Conservation (phyloP, 192 early-diverging fungal genomes). For the Allomyces arbusculus region DNA sequence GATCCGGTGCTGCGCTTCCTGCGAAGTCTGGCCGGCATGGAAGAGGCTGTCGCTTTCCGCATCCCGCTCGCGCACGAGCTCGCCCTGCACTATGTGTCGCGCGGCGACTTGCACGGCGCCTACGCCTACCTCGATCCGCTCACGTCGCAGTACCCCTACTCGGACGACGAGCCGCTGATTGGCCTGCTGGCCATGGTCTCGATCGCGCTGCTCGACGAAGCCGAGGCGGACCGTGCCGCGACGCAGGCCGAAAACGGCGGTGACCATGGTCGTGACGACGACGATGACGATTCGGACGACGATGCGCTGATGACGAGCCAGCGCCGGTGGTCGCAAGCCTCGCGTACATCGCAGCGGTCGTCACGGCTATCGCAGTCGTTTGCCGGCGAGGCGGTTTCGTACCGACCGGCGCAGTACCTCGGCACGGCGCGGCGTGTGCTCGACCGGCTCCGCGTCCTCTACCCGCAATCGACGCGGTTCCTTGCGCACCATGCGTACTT, state of each 20-base stretch:
- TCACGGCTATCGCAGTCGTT: background rate
- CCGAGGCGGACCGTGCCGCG: background rate
- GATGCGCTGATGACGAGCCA: background rate
- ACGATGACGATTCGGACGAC: background rate
- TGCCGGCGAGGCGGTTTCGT: background rate
- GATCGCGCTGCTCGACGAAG: background rate
- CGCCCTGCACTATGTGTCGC: no score
- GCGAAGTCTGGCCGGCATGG: no score
- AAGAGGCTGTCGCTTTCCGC: no score
- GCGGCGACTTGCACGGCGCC: no score
- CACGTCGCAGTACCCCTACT: no score
- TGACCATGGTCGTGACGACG: background rate
- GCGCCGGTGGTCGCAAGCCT: background rate
- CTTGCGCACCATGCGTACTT: background rate
- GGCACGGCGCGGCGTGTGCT: background rate
- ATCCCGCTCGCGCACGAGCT: no score
- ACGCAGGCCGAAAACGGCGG: background rate
- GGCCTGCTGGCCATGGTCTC: background rate
- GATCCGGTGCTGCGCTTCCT: no score
- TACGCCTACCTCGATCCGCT: no score
- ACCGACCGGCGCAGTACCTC: background rate
- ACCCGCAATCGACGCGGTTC: no score
- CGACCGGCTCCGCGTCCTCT: no score
- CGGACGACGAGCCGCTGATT: background rate
- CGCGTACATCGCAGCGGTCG: background rate